Conservation (phyloP, 2,329 filamentous ascomycete species). For the Talaromyces sp. region DNA sequence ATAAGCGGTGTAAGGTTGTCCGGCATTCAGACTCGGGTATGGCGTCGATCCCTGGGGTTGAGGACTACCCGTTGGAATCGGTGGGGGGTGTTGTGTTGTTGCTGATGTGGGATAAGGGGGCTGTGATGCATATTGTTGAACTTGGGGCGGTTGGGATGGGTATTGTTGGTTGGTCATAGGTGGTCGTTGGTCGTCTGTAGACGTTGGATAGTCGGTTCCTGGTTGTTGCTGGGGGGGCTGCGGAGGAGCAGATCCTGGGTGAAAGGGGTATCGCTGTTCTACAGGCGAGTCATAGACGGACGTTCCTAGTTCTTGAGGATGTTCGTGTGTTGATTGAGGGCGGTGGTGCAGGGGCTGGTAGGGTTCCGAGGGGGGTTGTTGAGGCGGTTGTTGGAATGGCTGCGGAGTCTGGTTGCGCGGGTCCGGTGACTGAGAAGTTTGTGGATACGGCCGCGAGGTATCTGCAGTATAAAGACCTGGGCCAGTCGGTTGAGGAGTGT, state of each 20-base stretch:
- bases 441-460: slow-evolving; percentile 40
- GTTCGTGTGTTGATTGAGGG: slow-evolving; percentile 65
- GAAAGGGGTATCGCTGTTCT: slow-evolving; percentile 40
- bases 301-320: slow-evolving; percentile 73
- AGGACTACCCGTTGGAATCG: slow-evolving; percentile 31
- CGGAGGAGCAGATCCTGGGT: slow-evolving; percentile 21
- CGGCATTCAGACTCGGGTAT: slow-evolving; percentile 32
- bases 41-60: slow-evolving; percentile 26
- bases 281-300: slow-evolving; percentile 73
- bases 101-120: slow-evolving; percentile 33
- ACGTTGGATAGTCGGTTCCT: slow-evolving; percentile 26
- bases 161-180: slow-evolving; percentile 19
- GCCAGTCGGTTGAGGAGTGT: slow-evolving; percentile 43
- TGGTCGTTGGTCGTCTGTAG: slow-evolving; percentile 32
- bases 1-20: slow-evolving; percentile 37
- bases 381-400: slow-evolving; percentile 36
- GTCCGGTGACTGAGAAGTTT: slow-evolving; percentile 41
- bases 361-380: slow-evolving; percentile 36
- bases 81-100: slow-evolving; percentile 29
- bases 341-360: slow-evolving; percentile 48
- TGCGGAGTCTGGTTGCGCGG: slow-evolving; percentile 35
- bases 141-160: slow-evolving; percentile 28
- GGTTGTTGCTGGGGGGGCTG: slow-evolving; percentile 22
- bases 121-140: slow-evolving; percentile 27
- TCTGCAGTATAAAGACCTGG: slow-evolving; percentile 65